A percentile compares a stretch with the other conserved stretches of the same genome.
Conservation (phyloP, 1,139 yeast genomes). For the Pneumocystis carinii region DNA sequence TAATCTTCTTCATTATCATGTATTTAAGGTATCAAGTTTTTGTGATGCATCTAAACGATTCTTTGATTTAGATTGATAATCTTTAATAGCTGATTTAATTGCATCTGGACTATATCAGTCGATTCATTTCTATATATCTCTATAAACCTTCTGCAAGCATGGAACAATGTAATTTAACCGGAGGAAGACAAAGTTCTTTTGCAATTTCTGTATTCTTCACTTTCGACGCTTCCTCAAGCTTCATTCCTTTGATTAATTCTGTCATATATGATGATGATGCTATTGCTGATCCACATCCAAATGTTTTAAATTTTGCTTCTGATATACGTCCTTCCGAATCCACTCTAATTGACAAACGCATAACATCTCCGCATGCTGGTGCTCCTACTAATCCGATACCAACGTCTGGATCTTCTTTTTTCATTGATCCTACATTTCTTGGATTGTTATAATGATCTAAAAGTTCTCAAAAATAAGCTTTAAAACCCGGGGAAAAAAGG, state of each 20-base stretch:
- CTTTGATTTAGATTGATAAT: background rate
- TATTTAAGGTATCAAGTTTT: background rate
- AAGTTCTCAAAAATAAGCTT: conserved; percentile 3
- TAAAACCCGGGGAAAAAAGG: background rate
- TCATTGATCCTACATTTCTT: conserved; percentile 85
- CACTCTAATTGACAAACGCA: conserved; percentile 89
- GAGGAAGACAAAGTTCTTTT: conserved; percentile 83
- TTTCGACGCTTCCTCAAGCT: conserved; percentile 81
- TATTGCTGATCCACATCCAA: conserved; percentile 96
- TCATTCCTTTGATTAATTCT: conserved; percentile 87
- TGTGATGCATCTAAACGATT: background rate
- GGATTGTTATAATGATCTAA: conserved; percentile 95
- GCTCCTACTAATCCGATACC: conserved; percentile 96
- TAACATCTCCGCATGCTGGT: conserved; percentile 98
- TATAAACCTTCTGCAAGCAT: background rate
- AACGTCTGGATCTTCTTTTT: conserved; percentile 61
- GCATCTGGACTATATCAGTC: background rate
- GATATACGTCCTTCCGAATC: conserved; percentile 80
- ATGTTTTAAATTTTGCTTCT: conserved; percentile 93
- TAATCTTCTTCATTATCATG: background rate
- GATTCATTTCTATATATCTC: background rate
- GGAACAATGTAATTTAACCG: conserved; percentile 42
- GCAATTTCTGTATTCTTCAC: conserved; percentile 88
- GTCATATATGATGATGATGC: conserved; percentile 93
- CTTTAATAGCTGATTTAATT: background rate